Base-by-base conservation (phyloP, 139 green algal species). In the Auxenochlorella pyrenoidosa region DNA sequence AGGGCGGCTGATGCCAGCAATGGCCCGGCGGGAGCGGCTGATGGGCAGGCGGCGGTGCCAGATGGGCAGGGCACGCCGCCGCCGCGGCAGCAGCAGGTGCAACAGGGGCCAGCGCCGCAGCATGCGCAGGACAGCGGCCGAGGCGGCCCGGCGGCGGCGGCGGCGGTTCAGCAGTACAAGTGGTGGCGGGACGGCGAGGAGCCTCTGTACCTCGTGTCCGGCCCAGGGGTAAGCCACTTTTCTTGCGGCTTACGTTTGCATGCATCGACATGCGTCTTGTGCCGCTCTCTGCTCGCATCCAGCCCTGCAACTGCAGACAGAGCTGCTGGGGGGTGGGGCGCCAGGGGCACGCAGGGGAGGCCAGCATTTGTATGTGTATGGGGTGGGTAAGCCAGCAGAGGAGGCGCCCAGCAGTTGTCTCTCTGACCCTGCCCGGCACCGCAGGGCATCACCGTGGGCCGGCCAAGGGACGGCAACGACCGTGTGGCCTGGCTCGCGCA, bases 401-500 rank as follows among this genome's bases (percentile, higher is more conserved):
- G 47, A 6, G 10, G 6, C 10, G 47, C 47, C 6, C 6, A 10
- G 10, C 47, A 54, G 47, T 15, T 75, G 68, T 6, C 4, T 18
- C 28, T 10, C n/a, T 75, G 18, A 16, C 8, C 36, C 21, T 26
- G 24, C 30, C 63, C 34, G 1, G 0, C 1, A 34, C 22, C 47
- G 22, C 86, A 90, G 90, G 92, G 86, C 60, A 91, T 97, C 34
- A 86, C 96, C 51, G 90, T 95, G 63, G 94, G 92, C 5, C 89
- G 95, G 40, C 94, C 94, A 1, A 80, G 95, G 3, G 96, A 98
- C 72, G 88, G 89, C 4, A 89, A 94, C 73, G 96, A 99, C 90
- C 92, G 95, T 6, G 87, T 98, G 58, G 68, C 54, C 0, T 99
- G 97, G 97, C 90, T 99, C 68, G 82, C 95, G 72, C 87, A 93